Percentiles rank a stretch among this genome's conserved stretches.
Conservation (phyloP, 768 basidiomycete species). For the Podaxis pistillaris region DNA sequence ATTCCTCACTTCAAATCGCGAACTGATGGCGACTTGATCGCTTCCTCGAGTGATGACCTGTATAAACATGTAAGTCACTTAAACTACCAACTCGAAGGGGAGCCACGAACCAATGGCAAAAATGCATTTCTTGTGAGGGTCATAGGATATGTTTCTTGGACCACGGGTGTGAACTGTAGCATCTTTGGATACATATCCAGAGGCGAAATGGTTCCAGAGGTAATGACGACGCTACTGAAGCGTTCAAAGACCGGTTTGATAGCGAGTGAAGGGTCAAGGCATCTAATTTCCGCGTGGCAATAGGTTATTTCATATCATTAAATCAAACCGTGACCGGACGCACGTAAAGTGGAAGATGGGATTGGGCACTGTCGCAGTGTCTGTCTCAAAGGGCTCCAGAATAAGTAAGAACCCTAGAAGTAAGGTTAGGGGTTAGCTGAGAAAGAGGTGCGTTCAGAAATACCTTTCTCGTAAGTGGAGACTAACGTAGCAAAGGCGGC, state of each 20-base stretch:
- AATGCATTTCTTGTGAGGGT: conserved; percentile 95
- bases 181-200: conserved; percentile 99
- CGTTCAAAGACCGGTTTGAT: conserved; percentile 98
- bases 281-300: conserved; percentile 47
- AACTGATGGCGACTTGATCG: conserved; percentile 98
- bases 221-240: conserved; percentile 97
- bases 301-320: conserved; percentile 13
- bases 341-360: conserved; percentile 98
- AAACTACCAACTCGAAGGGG: conserved; percentile 5
- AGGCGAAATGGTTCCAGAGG: conserved; percentile 97
- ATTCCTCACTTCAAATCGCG: conserved; percentile 97
- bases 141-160: conserved; percentile 98
- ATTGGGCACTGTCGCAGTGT: conserved; percentile 97
- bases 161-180: conserved; percentile 95
- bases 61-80: background rate
- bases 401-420: conserved; percentile 88
- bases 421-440: conserved; percentile 5
- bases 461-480: conserved; percentile 96
- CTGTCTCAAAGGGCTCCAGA: conserved; percentile 97
- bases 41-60: conserved; percentile 97
- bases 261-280: conserved; percentile 95
- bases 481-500: conserved; percentile 96
- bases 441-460: conserved; percentile 2
- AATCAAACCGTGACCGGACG: conserved; percentile 2
- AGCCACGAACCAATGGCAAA: conserved; percentile 73